Conservation (phyloP, 2,329 filamentous ascomycete species). For the Ambrosiella xylebori region DNA sequence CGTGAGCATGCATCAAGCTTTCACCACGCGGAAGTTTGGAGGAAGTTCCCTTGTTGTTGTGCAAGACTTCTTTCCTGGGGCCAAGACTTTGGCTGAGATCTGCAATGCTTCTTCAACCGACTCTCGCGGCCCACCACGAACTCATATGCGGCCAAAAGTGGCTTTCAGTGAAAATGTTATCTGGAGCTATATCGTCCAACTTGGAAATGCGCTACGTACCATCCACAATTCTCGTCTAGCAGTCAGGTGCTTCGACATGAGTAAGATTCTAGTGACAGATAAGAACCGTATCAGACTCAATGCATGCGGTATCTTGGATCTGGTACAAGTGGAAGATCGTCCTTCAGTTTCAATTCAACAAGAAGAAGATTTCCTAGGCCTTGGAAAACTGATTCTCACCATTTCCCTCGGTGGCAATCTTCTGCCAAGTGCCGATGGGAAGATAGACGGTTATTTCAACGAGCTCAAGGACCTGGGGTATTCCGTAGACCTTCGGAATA, state of each 20-base stretch:
- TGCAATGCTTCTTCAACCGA: conserved; percentile 35
- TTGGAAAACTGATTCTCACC: conserved; percentile 70
- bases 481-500: conserved; percentile 60
- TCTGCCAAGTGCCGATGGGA: conserved; percentile 1
- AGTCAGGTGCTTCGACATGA: conserved; percentile 69
- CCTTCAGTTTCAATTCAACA: conserved; percentile 60
- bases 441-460: conserved; percentile 34
- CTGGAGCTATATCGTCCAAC: conserved; percentile 86
- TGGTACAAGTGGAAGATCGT: conserved; percentile 62
- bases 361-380: conserved; percentile 68
- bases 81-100: conserved; percentile 74
- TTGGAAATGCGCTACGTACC: conserved; percentile 70
- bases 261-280: conserved; percentile 76
- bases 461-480: conserved; percentile 65
- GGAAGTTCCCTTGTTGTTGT: conserved; percentile 84
- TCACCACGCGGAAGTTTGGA: conserved; percentile 82
- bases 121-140: conserved; percentile 13
- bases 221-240: conserved; percentile 72
- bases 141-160: conserved; percentile 23
- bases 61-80: conserved; percentile 80
- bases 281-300: conserved; percentile 81
- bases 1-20: conserved; percentile 77
- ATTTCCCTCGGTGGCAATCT: conserved; percentile 24
- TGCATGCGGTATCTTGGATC: conserved; percentile 77
- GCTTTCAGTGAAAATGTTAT: conserved; percentile 54